A percentile compares a stretch with the other conserved stretches of the same genome.
Evolutionary conservation across 202 grass and related monocot species (phyloP).

Genomic region (Elaeis oleifera): DNA sequence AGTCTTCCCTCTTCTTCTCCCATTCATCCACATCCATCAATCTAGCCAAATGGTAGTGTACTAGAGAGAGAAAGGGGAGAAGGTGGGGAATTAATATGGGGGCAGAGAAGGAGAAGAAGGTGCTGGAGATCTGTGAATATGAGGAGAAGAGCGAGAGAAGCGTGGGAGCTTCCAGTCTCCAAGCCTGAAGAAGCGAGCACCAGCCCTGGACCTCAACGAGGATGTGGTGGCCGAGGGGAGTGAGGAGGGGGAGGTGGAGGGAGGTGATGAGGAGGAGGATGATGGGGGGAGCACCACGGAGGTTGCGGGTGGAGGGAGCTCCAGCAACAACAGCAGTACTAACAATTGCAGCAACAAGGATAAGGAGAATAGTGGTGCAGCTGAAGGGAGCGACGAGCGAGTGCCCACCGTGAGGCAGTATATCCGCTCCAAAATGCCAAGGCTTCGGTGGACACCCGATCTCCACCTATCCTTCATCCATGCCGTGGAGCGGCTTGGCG

Average conservation of each 20-base stretch:
- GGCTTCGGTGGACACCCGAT: background rate
- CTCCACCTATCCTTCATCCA: no score
- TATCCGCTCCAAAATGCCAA: conserved; percentile 13
- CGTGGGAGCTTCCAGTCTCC: conserved; percentile 1
- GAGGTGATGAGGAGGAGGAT: conserved; percentile 13
- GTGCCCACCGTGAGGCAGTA: conserved; percentile 6
- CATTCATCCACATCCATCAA: conserved; percentile 45
- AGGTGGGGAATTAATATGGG: conserved; percentile 22
- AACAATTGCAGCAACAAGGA: conserved; percentile 28
- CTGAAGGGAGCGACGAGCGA: background rate
- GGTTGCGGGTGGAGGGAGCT: conserved; percentile 40
- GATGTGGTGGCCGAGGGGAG: conserved; percentile 15
- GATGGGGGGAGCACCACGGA: conserved; percentile 39
- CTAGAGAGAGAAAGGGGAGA: conserved; percentile 17
- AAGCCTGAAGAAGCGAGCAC: conserved; percentile 9
- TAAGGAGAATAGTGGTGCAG: conserved; percentile 7
- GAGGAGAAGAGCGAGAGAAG: conserved; percentile 11
- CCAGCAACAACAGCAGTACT: conserved; percentile 39
- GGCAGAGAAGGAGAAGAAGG: conserved; percentile 38
- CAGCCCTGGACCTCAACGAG: conserved; percentile 67
- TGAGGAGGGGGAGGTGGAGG: conserved; percentile 9
- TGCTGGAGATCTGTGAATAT: conserved; percentile 36
- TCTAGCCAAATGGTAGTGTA: conserved; percentile 14
- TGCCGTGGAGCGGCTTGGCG: no score
- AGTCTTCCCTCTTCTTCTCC: conserved; percentile 26